Evolutionary conservation across 768 basidiomycete species (phyloP).

Genomic region (Suillus fuscotomentosus): DNA sequence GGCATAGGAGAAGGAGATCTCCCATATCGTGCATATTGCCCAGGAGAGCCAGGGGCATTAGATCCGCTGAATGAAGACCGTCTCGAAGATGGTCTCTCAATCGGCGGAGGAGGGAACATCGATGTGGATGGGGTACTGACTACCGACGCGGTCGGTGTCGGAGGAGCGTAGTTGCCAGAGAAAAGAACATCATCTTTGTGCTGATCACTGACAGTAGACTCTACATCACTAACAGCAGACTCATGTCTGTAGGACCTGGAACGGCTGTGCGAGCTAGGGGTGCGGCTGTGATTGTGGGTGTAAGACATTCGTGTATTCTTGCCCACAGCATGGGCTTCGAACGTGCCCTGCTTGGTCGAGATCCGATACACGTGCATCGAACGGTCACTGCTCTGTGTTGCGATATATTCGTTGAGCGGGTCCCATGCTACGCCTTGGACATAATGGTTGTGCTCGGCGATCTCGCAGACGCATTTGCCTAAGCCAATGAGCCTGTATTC

Average conservation of each 20-base stretch:
- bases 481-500: conserved; percentile 3
- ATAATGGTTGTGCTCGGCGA: conserved; percentile 93
- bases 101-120: conserved; percentile 42
- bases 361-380: conserved; percentile 95
- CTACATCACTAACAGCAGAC: conserved; percentile 76
- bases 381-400: conserved; percentile 94
- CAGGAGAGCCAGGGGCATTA: conserved; percentile 75
- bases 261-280: conserved; percentile 61
- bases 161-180: conserved; percentile 37
- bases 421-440: conserved; percentile 99
- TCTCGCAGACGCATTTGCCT: conserved; percentile 88
- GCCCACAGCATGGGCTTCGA: conserved; percentile 89
- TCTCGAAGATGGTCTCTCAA: conserved; percentile 63
- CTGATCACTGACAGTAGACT: conserved; percentile 58
- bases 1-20: conserved; percentile 90
- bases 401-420: conserved; percentile 94
- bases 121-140: conserved; percentile 61
- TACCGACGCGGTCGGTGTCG: conserved; percentile 69
- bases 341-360: conserved; percentile 70
- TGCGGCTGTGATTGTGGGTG: conserved; percentile 60
- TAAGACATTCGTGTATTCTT: conserved; percentile 77
- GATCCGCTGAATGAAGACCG: conserved; percentile 74
- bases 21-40: conserved; percentile 58
- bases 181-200: conserved; percentile 41
- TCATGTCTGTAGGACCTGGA: conserved; percentile 65